These are phyloP conservation scores for Thermochaetoides thermophila DNA, from an alignment of 495 filamentous ascomycete species.

Conservation along the genomic window DNA sequence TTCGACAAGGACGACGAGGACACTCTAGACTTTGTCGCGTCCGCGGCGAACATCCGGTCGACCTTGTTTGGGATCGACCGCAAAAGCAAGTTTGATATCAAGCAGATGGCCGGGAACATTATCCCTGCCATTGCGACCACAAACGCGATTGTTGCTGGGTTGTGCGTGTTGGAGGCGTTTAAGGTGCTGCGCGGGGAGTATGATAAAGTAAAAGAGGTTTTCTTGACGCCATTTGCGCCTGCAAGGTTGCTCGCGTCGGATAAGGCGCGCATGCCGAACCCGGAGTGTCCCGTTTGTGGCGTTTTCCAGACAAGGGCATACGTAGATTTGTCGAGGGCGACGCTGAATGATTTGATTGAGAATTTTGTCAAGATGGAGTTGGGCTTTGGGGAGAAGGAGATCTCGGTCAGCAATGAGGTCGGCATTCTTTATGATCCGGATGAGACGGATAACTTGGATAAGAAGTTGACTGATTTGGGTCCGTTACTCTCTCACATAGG, in stretches of 20 bases:
- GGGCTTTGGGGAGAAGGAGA: slow-evolving; percentile 66
- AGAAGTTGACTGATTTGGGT: slow-evolving; percentile 67
- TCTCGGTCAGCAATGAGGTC: slow-evolving; percentile 57
- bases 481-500: slow-evolving; percentile 14
- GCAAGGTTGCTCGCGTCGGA: slow-evolving; percentile 64
- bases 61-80: slow-evolving; percentile 71
- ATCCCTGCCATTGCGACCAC: slow-evolving; percentile 97
- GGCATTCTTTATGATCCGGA: slow-evolving; percentile 77
- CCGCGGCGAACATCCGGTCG: slow-evolving; percentile 78
- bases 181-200: slow-evolving; percentile 73
- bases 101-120: slow-evolving; percentile 98
- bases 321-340: slow-evolving; percentile 60
- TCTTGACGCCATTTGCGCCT: slow-evolving; percentile 67
- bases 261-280: slow-evolving; percentile 56
- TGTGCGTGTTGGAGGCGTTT: slow-evolving; percentile 87
- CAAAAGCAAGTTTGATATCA: slow-evolving; percentile 90
- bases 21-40: slow-evolving; percentile 86
- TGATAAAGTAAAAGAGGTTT: slow-evolving; percentile 49
- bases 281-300: slow-evolving; percentile 68
- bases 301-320: slow-evolving; percentile 48
- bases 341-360: slow-evolving; percentile 68
- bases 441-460: slow-evolving; percentile 68
- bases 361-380: slow-evolving; percentile 51
- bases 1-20: slow-evolving; percentile 98
- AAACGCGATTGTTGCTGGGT: slow-evolving; percentile 86